Evolutionary conservation across 2,329 filamentous ascomycete genomes (phyloP).

Genomic region (Calonectria pseudoreteaudii): DNA sequence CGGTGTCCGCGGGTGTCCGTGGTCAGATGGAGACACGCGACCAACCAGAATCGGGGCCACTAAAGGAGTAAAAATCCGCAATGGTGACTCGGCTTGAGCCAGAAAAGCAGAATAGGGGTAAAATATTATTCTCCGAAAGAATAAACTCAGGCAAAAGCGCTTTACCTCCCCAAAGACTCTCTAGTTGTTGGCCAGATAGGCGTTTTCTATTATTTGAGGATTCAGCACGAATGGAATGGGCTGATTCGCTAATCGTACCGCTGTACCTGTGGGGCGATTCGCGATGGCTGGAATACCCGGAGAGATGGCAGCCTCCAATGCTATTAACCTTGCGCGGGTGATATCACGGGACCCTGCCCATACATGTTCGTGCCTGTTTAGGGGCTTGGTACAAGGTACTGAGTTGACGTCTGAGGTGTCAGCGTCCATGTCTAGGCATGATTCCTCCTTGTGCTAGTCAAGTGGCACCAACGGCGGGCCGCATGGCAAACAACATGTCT

Average conservation of each 20-base stretch:
- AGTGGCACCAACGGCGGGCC: background rate
- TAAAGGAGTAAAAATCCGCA: background rate
- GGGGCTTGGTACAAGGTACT: background rate
- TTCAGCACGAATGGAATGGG: background rate
- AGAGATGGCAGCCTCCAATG: background rate
- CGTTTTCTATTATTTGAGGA: background rate
- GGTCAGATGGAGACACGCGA: background rate
- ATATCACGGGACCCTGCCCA: conserved; percentile 3
- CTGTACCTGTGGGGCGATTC: conserved; percentile 23
- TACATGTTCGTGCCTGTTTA: background rate
- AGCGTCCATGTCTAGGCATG: background rate
- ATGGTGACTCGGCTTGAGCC: background rate
- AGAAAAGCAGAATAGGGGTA: background rate
- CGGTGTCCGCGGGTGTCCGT: conserved; percentile 4
- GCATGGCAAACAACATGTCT: background rate
- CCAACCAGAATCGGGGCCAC: background rate
- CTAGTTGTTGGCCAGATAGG: background rate
- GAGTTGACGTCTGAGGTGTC: background rate
- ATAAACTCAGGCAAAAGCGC: background rate
- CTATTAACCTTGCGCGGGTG: background rate
- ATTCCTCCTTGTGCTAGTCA: background rate
- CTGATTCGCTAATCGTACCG: conserved; percentile 26
- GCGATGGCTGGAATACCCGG: conserved; percentile 7
- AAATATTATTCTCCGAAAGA: background rate
- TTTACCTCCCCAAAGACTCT: background rate